Conservation (phyloP, 495 filamentous ascomycete genomes). For the Emericellopsis terricola region DNA sequence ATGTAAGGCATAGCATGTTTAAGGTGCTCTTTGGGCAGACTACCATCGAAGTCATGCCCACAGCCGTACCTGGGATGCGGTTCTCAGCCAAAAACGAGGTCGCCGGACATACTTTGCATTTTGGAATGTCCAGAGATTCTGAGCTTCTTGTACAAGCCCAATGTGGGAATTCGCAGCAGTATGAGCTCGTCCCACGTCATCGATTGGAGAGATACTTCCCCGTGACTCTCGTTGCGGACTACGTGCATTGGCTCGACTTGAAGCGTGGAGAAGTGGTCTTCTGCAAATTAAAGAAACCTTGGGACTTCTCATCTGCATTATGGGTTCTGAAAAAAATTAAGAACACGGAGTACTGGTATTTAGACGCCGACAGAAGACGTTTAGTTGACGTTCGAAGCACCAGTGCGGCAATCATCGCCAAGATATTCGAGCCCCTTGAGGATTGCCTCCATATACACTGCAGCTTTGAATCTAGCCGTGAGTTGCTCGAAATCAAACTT, state of each 20-base stretch:
- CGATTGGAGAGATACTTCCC: conserved; percentile 29
- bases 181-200: conserved; percentile 27
- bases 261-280: no score
- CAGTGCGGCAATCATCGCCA: conserved; percentile 6
- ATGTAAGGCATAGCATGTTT: conserved; percentile 17
- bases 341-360: neutral
- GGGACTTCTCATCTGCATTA: no score
- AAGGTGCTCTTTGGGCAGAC: conserved; percentile 17
- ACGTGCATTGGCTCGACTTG: conserved; percentile 47
- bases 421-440: conserved; percentile 21
- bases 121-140: conserved; percentile 17
- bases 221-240: conserved; percentile 21
- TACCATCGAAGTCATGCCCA: conserved; percentile 27
- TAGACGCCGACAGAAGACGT: neutral
- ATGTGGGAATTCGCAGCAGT: conserved; percentile 5
- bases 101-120: conserved; percentile 17
- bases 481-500: conserved; percentile 16
- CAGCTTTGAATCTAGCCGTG: neutral
- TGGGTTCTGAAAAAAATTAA: neutral
- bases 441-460: conserved; percentile 17
- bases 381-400: neutral
- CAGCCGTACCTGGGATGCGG: conserved; percentile 22
- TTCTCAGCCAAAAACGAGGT: conserved; percentile 18
- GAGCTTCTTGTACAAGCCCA: no score
- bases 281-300: neutral